These are phyloP conservation scores for Teunomyces kruisii DNA, from an alignment of 805 yeast species.

Conservation along the genomic window DNA sequence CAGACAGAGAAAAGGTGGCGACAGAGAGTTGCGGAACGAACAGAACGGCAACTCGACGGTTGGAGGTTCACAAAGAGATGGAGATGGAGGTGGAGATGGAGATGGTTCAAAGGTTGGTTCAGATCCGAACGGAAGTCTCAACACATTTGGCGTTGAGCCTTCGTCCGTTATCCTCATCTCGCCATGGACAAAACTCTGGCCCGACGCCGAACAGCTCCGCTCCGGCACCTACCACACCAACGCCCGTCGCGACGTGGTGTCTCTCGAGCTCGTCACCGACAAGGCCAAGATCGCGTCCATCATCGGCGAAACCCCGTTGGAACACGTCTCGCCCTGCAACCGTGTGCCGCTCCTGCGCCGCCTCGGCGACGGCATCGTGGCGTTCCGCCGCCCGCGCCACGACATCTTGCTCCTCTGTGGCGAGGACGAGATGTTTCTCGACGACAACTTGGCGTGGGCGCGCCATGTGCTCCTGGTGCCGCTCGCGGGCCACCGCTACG, in stretches of 20 bases:
- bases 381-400: constrained; percentile 22
- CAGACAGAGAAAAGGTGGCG: too few species aligned
- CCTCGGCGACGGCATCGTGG: constrained; percentile 36
- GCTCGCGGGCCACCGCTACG: constrained; percentile 20
- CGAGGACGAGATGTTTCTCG: constrained; percentile 43
- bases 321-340: constrained; percentile 25
- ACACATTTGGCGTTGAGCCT: too few species aligned
- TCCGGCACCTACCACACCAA: constrained; percentile 39
- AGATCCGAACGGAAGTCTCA: too few species aligned
- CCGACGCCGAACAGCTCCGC: constrained; percentile 16
- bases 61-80: too few species aligned
- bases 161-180: constrained; percentile 29
- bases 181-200: constrained; percentile 39
- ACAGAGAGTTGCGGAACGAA: too few species aligned
- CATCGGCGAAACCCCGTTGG: constrained; percentile 11
- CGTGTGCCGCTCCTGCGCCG: constrained; percentile 17
- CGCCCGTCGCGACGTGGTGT: constrained; percentile 9
- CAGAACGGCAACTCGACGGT: too few species aligned
- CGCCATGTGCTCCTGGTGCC: constrained; percentile 31
- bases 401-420: constrained; percentile 34
- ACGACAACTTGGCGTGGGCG: constrained; percentile 37
- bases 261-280: not conserved
- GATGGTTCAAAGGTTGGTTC: too few species aligned
- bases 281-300: not conserved
- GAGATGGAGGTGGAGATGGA: too few species aligned